These are phyloP conservation scores for Aspergillus sp. DNA, from an alignment of 2,329 filamentous ascomycete genomes.

Conservation along the genomic window DNA sequence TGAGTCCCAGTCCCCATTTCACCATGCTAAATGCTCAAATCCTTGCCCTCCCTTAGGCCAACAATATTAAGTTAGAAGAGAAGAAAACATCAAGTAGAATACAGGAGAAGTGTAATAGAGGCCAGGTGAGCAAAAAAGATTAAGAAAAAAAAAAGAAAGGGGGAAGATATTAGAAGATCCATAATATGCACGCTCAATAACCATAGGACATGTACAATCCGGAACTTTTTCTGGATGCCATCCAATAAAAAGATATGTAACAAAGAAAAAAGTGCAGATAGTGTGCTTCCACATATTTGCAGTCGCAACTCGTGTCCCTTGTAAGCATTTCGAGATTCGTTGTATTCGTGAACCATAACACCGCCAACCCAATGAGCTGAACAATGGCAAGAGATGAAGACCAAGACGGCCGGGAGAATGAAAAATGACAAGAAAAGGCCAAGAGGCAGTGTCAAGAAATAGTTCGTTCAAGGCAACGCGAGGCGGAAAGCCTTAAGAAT, in stretches of 20 bases:
- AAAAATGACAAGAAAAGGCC: constrained; percentile 2
- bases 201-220: constrained; percentile 25
- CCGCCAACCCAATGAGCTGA: constrained; percentile 21
- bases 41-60: background rate
- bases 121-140: constrained; percentile 4
- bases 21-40: background rate
- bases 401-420: constrained; percentile 2
- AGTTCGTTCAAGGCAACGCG: too few species aligned
- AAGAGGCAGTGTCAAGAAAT: too few species aligned
- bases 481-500: too few species aligned
- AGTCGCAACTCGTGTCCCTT: constrained; percentile 7
- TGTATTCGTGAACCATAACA: constrained; percentile 34
- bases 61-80: background rate
- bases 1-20: background rate
- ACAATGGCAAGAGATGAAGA: constrained; percentile 12
- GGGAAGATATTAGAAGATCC: constrained; percentile 12
- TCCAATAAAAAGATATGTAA: constrained; percentile 7
- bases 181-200: constrained; percentile 36
- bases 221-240: constrained; percentile 18
- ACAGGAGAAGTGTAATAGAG: constrained; percentile 5
- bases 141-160: constrained; percentile 17
- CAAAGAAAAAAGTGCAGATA: constrained; percentile 7
- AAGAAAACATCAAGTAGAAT: constrained; percentile 8
- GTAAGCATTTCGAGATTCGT: constrained; percentile 24
- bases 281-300: background rate